phyloP scores from a whole-genome alignment of 768 basidiomycete species.

The Rhodosporidiobolus sp. region DNA sequence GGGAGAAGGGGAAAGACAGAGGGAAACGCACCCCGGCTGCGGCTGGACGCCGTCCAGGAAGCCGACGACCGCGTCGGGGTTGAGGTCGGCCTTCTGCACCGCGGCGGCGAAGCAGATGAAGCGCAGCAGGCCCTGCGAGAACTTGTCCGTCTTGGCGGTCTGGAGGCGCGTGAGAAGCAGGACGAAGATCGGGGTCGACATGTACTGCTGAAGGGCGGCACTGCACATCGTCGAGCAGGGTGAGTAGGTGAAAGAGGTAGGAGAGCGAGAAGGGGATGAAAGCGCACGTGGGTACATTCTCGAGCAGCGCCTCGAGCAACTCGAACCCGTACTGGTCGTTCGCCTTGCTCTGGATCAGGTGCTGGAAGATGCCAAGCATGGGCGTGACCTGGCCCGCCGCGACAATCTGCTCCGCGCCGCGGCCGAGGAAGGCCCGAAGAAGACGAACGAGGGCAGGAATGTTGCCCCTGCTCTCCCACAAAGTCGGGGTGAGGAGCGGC shows the following conservation, averaged over 20 bases:
- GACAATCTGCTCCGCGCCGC: slow-evolving; percentile 68
- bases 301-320: slow-evolving; percentile 71
- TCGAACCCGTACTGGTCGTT: slow-evolving; percentile 93
- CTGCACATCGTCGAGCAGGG: slow-evolving; percentile 49
- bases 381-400: slow-evolving; percentile 67
- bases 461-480: slow-evolving; percentile 92
- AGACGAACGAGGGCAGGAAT: slow-evolving; percentile 89
- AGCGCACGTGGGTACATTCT: slow-evolving; percentile 69
- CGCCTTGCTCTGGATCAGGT: slow-evolving; percentile 69
- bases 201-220: slow-evolving; percentile 64
- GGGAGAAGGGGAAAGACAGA: not conserved
- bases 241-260: not conserved
- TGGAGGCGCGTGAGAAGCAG: slow-evolving; percentile 80
- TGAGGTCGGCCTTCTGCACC: slow-evolving; percentile 66
- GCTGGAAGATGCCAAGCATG: slow-evolving; percentile 86
- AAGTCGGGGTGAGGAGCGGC: slow-evolving; percentile 74
- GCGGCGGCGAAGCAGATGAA: slow-evolving; percentile 76
- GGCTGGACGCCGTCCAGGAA: slow-evolving; percentile 75
- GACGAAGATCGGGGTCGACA: slow-evolving; percentile 67
- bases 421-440: slow-evolving; percentile 73
- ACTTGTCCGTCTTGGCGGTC: slow-evolving; percentile 78
- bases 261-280: not conserved
- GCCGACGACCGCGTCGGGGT: slow-evolving; percentile 74
- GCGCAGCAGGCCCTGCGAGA: slow-evolving; percentile 72
- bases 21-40: slow-evolving; percentile 59